phyloP scores from a whole-genome alignment of 164 flowering plant genomes.

The Echeveria elegans region DNA sequence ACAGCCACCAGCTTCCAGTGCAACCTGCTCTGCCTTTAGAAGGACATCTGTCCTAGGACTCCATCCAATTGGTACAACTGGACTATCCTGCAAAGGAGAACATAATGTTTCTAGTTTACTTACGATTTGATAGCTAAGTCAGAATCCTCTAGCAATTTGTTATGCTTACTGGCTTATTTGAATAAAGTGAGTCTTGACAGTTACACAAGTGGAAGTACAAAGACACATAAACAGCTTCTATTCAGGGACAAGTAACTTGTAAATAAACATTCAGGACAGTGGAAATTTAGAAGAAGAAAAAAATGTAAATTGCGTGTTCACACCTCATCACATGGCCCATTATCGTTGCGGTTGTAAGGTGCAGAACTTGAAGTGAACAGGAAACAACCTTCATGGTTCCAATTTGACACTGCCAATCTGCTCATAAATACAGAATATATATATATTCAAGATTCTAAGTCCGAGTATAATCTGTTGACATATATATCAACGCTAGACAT shows the following conservation, averaged over 20 bases:
- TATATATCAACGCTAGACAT: too few relatives aligned
- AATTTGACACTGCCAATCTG: slow-evolving; percentile 69
- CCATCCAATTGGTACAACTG: slow-evolving; percentile 74
- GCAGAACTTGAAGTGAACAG: slow-evolving; percentile 92
- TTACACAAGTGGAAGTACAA: not conserved
- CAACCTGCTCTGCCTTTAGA: slow-evolving; percentile 66
- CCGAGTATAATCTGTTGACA: too few relatives aligned
- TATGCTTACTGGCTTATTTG: not conserved
- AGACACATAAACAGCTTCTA: not conserved
- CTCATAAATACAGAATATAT: not conserved
- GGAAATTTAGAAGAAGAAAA: not conserved
- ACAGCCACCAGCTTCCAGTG: slow-evolving; percentile 69
- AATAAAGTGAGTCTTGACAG: not conserved
- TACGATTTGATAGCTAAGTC: not conserved
- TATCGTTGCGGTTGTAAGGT: slow-evolving; percentile 73
- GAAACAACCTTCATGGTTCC: slow-evolving; percentile 89
- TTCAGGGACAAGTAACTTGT: not conserved
- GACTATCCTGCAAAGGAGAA: slow-evolving; percentile 52
- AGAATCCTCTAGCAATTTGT: not conserved
- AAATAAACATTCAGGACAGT: not conserved
- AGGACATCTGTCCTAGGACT: slow-evolving; percentile 89
- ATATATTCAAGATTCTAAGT: too few relatives aligned
- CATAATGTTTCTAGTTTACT: not conserved
- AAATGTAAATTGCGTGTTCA: not conserved
- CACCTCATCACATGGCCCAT: slow-evolving; percentile 88